These are phyloP conservation scores for Lipomyces yamadae DNA, from an alignment of 805 yeast species.

Conservation along the genomic window DNA sequence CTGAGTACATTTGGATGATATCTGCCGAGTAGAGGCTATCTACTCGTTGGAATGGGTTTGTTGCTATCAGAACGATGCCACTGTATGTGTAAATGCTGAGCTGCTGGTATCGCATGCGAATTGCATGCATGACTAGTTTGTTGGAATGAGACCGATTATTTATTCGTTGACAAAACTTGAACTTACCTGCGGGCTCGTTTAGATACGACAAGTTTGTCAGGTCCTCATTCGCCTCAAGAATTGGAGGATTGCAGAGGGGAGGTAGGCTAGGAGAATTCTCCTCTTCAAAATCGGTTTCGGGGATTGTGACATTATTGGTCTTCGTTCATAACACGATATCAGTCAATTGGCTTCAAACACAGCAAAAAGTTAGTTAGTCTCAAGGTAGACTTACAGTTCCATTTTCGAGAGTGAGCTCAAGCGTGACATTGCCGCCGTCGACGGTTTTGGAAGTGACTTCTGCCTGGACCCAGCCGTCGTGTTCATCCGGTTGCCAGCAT, in stretches of 20 bases:
- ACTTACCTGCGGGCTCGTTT: constrained; percentile 79
- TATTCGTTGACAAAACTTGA: neutral
- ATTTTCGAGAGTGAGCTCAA: constrained; percentile 60
- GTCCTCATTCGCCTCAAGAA: constrained; percentile 91
- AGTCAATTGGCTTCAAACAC: neutral
- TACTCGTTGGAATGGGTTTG: constrained; percentile 91
- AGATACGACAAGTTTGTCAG: constrained; percentile 87
- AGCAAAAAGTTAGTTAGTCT: no score
- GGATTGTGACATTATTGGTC: constrained; percentile 37
- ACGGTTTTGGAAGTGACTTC: constrained; percentile 55
- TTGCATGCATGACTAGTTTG: constrained; percentile 78
- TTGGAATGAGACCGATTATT: neutral
- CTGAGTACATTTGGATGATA: constrained; percentile 92
- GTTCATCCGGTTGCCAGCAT: constrained; percentile 81
- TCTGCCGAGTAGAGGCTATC: constrained; percentile 91
- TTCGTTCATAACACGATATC: constrained; percentile 10
- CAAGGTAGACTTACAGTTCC: constrained; percentile 45
- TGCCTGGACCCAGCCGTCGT: constrained; percentile 76
- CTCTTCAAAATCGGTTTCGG: constrained; percentile 35
- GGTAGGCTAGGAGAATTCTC: constrained; percentile 64
- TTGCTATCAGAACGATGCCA: constrained; percentile 94
- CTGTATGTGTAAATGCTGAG: constrained; percentile 92
- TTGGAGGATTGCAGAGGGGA: constrained; percentile 86
- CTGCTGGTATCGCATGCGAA: constrained; percentile 84
- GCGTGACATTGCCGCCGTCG: constrained; percentile 52